Evolutionary conservation across 1,284 basidiomycete species (phyloP).

Genomic region (Boletus semigastroideus): DNA sequence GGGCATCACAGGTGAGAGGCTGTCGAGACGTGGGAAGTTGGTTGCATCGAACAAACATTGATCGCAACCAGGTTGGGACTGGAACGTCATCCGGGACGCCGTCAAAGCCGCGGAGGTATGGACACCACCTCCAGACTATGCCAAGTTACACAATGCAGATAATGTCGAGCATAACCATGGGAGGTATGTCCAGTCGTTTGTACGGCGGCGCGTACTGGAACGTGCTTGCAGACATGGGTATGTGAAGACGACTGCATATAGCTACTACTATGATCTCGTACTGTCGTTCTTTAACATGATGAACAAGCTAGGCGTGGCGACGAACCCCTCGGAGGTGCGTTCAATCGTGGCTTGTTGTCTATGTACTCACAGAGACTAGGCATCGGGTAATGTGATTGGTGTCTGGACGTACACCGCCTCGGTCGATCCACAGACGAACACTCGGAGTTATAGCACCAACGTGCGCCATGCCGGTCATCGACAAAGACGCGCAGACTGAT

Average conservation of each 20-base stretch:
- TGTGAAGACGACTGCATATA: no score
- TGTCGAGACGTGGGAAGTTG: not conserved
- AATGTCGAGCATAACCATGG: constrained; percentile 12
- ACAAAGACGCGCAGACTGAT: not conserved
- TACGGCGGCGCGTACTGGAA: not conserved
- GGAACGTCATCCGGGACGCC: constrained; percentile 9
- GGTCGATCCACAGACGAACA: constrained; percentile 3
- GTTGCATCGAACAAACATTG: not conserved
- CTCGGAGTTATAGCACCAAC: constrained; percentile 1
- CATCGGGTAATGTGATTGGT: constrained; percentile 15
- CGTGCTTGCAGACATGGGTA: no score
- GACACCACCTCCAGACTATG: constrained; percentile 14
- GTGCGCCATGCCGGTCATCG: constrained; percentile 2
- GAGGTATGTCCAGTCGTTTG: constrained; percentile 4
- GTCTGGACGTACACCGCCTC: constrained; percentile 5
- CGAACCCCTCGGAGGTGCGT: no score
- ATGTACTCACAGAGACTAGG: no score
- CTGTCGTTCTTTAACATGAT: no score
- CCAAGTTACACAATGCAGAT: constrained; percentile 16
- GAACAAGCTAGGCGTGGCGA: no score
- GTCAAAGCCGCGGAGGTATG: constrained; percentile 18
- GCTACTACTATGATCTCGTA: no score
- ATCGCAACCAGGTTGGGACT: constrained; percentile 12
- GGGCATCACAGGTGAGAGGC: constrained; percentile 16
- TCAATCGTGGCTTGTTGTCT: no score